Conservation (phyloP, 805 yeast species). For the Cyberlindnera mississippiensis region DNA sequence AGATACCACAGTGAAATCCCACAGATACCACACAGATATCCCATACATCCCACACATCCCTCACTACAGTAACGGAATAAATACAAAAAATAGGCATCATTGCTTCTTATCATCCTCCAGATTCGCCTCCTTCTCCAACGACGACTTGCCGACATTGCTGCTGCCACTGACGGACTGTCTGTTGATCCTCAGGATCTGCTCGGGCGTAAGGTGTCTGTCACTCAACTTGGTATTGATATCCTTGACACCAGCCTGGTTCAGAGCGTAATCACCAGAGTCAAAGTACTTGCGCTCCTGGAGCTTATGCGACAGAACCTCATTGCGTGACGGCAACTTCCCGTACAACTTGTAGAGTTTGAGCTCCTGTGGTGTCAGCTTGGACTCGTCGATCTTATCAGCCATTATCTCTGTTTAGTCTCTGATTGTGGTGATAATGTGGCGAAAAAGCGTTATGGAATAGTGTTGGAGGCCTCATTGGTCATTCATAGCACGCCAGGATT, state of each 20-base stretch:
- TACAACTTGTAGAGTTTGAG: constrained; percentile 71
- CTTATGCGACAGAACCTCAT: constrained; percentile 70
- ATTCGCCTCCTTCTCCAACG: constrained; percentile 48
- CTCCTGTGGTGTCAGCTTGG: constrained; percentile 54
- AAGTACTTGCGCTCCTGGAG: constrained; percentile 86
- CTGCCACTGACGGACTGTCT: constrained; percentile 55
- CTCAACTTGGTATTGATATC: constrained; percentile 20
- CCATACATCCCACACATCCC: no score
- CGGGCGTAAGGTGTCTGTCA: constrained; percentile 29
- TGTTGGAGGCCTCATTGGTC: no score
- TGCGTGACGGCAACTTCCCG: constrained; percentile 80
- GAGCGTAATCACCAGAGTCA: constrained; percentile 92
- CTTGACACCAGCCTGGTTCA: constrained; percentile 61
- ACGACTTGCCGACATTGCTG: constrained; percentile 42
- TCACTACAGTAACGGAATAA: no score
- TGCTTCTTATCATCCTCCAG: constrained; percentile 8
- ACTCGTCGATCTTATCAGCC: constrained; percentile 10
- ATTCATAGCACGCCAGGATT: no score
- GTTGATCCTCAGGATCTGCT: constrained; percentile 55
- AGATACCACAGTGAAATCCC: no score
- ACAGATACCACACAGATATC: no score
- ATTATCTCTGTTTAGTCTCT: no score
- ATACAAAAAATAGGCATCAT: not conserved
- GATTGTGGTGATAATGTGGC: no score
- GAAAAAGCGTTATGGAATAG: no score